phyloP scores from a whole-genome alignment of 345 rosid species.

The Salix dunnii region DNA sequence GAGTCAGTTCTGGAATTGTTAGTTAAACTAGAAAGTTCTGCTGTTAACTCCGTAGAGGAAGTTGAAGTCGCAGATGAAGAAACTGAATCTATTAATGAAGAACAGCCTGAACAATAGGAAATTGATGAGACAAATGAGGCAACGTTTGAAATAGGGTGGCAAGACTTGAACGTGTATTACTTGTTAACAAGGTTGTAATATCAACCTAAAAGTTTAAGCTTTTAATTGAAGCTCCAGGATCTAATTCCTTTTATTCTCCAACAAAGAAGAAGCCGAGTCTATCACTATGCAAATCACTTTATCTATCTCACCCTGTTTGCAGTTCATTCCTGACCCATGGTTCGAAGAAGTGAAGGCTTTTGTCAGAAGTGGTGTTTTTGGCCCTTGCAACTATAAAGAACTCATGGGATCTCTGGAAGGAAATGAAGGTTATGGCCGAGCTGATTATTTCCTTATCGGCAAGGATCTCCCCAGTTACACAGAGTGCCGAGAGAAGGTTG shows the following conservation, averaged over 20 bases:
- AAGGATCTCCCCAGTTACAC: conserved; percentile 55
- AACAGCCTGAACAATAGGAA: conserved; percentile 21
- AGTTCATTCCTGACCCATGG: conserved; percentile 42
- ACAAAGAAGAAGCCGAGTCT: background rate
- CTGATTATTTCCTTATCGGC: conserved; percentile 58
- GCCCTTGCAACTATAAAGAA: conserved; percentile 42
- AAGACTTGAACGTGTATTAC: too few species aligned
- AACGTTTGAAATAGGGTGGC: background rate
- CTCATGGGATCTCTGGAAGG: conserved; percentile 54
- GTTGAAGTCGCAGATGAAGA: conserved; percentile 23
- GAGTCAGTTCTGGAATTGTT: conserved; percentile 31
- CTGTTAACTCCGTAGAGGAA: conserved; percentile 15
- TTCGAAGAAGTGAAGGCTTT: conserved; percentile 52
- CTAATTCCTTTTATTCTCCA: too few species aligned
- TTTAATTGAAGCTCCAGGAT: too few species aligned
- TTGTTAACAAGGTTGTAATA: too few species aligned
- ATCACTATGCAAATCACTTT: background rate
- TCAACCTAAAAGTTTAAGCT: too few species aligned
- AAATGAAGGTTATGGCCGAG: conserved; percentile 47
- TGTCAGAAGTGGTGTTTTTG: conserved; percentile 44
- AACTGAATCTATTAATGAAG: conserved; percentile 16
- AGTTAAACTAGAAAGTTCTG: conserved; percentile 17
- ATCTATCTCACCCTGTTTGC: background rate
- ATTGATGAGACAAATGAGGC: conserved; percentile 6
- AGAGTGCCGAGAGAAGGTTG: conserved; percentile 58